Evolutionary conservation across 805 yeast species (phyloP), one percentile per base, ranked within the genome.

Genomic region (Huiozyma sinensis): DNA sequence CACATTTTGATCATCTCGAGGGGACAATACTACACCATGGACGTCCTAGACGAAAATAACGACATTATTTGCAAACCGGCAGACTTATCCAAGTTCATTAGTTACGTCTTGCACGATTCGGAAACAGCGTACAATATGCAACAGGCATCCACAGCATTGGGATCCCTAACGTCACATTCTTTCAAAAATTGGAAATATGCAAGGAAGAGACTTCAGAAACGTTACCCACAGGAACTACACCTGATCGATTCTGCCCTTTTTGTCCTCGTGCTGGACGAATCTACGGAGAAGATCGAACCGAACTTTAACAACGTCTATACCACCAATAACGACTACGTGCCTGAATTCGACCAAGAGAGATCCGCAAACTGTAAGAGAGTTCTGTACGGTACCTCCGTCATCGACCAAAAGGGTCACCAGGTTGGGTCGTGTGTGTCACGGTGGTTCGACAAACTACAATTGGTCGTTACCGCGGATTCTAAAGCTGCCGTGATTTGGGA

Each of bases 401-500:
- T 88, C 37, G 84, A 84, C 50, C 76, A 80, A 6, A 43, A 48
- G 32, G 96, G 95, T 51, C 77, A 84, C 42, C 96, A 88, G 65
- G 79, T 82, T 9, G 97, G 97, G 36, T 84, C 95, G 1, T 87
- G 95, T 67, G 82, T 90, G 29, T 87, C 90, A 51, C 70, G 97
- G 61, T 88, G 95, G 96, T 88, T 86, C 58, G 97, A 86, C 64
- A 86, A 86, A 65, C 67, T 88, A 51, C 96, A 88, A 62, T 69
- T 88, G 46, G 81, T 88, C 38, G 79, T 88, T 34, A 85, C 95
- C 1, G 76, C 76, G 54, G 88, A 86, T 60, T 86, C 94, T 6
- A 81, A 83, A 58, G 95, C 92, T 6, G 95, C 95, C 34, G 83
- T 88, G 46, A 83, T 88, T 57, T 88, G 92, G 72, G 97, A 88